Percentiles rank a stretch among this genome's conserved stretches.
Conservation (phyloP, 73 alveolate genomes). For the Effrenium voratum region DNA sequence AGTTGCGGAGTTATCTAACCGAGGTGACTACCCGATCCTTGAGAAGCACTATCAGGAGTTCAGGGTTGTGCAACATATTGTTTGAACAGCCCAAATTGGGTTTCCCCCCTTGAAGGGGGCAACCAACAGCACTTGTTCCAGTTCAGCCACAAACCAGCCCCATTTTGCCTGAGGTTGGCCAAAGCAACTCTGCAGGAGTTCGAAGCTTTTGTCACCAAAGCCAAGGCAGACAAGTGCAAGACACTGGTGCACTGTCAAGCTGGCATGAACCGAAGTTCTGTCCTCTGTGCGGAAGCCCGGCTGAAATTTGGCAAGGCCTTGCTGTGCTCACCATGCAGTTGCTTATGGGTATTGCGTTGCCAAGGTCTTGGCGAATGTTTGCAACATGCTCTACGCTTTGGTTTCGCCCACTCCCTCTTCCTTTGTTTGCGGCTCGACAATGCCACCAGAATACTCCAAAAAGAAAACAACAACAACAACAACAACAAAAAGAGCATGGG, state of each 20-base stretch:
- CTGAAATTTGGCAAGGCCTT: neutral
- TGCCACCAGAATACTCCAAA: no score
- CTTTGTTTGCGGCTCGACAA: no score
- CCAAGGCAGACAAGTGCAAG: slow-evolving; percentile 23
- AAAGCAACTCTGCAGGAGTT: no score
- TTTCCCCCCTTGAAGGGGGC: neutral
- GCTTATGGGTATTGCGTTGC: neutral
- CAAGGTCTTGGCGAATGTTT: no score
- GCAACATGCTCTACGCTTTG: neutral
- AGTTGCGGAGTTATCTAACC: no score
- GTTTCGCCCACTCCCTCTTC: neutral
- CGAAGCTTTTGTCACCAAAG: neutral
- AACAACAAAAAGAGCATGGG: no score
- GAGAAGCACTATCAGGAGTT: slow-evolving; percentile 49
- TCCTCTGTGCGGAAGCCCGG: slow-evolving; percentile 42
- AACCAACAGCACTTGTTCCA: no score
- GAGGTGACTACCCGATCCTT: slow-evolving; percentile 49
- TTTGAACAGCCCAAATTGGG: neutral
- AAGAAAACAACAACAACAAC: no score
- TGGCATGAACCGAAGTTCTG: slow-evolving; percentile 77
- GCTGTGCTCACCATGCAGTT: neutral
- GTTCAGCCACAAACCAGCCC: no score
- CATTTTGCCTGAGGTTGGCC: no score
- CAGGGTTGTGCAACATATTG: neutral
- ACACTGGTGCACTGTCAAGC: slow-evolving; percentile 78